These are phyloP conservation scores for Marchantia polymorpha DNA, from an alignment of 225 moss, liverwort and hornwort genomes.

Conservation along the genomic window DNA sequence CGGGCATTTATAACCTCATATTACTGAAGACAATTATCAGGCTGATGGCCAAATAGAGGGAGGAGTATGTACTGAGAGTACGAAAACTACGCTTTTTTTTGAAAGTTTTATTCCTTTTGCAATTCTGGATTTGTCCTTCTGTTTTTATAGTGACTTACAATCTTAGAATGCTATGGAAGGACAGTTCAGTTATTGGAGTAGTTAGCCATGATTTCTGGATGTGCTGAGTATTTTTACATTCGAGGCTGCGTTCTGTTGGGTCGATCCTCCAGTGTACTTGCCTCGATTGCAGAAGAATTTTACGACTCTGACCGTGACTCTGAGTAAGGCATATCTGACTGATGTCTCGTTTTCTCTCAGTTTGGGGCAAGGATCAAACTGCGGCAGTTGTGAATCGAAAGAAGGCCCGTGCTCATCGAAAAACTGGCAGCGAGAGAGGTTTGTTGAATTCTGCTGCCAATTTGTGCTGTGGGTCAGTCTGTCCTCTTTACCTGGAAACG, in stretches of 20 bases:
- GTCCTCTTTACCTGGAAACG: not conserved
- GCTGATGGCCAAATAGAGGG: not conserved
- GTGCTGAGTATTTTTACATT: no score
- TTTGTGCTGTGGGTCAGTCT: not conserved
- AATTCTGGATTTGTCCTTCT: no score
- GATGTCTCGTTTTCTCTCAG: conserved; percentile 24
- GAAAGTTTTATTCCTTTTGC: no score
- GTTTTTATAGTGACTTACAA: no score
- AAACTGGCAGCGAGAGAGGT: conserved; percentile 45
- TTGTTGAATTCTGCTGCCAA: not conserved
- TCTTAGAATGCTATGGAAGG: no score
- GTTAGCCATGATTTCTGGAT: no score
- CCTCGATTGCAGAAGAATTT: no score
- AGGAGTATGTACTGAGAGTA: not conserved
- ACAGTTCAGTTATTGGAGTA: no score
- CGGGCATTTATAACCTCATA: not conserved
- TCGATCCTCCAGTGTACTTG: no score
- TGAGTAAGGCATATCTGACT: not conserved
- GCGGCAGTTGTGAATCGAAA: conserved; percentile 68
- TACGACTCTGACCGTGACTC: no score
- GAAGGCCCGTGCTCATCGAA: conserved; percentile 74
- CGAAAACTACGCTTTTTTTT: no score
- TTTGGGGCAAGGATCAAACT: conserved; percentile 69
- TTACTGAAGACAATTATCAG: not conserved
- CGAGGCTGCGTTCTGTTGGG: no score